Evolutionary conservation across 495 filamentous ascomycete genomes (phyloP).

Genomic region (Delitschia confertaspora): DNA sequence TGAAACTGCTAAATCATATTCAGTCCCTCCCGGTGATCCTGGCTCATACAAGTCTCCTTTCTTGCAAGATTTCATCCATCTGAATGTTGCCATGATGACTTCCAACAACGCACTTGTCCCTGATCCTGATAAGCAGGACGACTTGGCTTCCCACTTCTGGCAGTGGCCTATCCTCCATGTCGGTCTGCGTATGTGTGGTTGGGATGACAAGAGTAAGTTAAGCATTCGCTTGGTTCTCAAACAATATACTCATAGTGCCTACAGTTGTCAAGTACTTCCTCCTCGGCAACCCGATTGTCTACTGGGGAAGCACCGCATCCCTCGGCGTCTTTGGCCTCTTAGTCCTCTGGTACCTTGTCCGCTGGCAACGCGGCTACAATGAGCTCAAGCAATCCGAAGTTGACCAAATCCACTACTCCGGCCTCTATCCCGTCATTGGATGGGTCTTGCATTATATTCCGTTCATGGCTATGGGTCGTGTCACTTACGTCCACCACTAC

Average conservation of each 20-base stretch:
- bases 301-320: constrained; percentile 82
- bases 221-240: too few relatives aligned
- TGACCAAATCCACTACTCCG: constrained; percentile 88
- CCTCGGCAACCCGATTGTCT: constrained; percentile 90
- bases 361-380: constrained; percentile 91
- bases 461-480: constrained; percentile 93
- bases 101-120: constrained; percentile 98
- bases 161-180: constrained; percentile 96
- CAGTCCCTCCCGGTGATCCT: constrained; percentile 84
- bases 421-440: constrained; percentile 81
- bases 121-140: constrained; percentile 97
- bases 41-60: constrained; percentile 95
- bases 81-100: constrained; percentile 99
- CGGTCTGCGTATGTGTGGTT: constrained; percentile 94
- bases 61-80: constrained; percentile 88
- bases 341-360: constrained; percentile 74
- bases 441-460: constrained; percentile 96
- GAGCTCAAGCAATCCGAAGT: constrained; percentile 74
- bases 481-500: constrained; percentile 98
- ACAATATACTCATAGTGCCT: constrained; percentile 10
- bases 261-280: constrained; percentile 88
- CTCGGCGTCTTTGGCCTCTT: constrained; percentile 63
- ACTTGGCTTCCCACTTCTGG: constrained; percentile 94
- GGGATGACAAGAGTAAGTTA: constrained; percentile 70
- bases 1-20: constrained; percentile 8